Evolutionary conservation across 345 rosid species (phyloP), one percentile per base, ranked within the genome.

Genomic region (Limnanthes douglasii): DNA sequence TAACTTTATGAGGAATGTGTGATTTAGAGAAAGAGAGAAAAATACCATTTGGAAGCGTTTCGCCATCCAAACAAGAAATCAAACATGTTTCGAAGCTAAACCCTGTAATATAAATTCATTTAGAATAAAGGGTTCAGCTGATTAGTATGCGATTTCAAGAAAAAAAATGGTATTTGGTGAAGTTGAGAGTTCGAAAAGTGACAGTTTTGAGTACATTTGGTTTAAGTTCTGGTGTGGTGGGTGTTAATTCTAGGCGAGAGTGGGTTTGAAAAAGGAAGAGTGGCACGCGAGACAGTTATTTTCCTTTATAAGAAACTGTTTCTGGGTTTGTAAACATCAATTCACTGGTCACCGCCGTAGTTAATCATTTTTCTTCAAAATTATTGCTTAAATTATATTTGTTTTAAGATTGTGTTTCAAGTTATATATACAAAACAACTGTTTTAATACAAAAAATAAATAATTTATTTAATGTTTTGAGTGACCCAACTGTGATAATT

Each of bases 11-110:
- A n/a, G n/a, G n/a, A n/a, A n/a, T n/a, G n/a, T n/a, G n/a, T n/a
- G n/a, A n/a, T n/a, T n/a, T n/a, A n/a, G n/a, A n/a, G n/a, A n/a
- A n/a, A n/a, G n/a, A n/a, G 3, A 28, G 2, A 28, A 13, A 5
- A 34, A 15, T 44, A 79, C 93, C 93, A 83, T 48, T 65, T 79
- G 3, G 93, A 74, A 72, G 93, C 93, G 44, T 66, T 78, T 24
- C 73, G 29, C 97, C 97, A 79, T 15, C 70, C 66, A 32, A 83
- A 74, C 26, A 74, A 55, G 64, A 65, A 19, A 44, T 57, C 78
- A 60, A 78, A 75, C 95, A 82, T 82, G 48, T 41, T 53, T 19
- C 24, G 20, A 3, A 5, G 24, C 16, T 12, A 35, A 34, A 43
- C 20, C 37, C 39, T 14, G 33, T 22, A 16, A 32, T 28, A 45